Conservation (phyloP, 805 yeast species). For the Diddensiella caesifluorescens region DNA sequence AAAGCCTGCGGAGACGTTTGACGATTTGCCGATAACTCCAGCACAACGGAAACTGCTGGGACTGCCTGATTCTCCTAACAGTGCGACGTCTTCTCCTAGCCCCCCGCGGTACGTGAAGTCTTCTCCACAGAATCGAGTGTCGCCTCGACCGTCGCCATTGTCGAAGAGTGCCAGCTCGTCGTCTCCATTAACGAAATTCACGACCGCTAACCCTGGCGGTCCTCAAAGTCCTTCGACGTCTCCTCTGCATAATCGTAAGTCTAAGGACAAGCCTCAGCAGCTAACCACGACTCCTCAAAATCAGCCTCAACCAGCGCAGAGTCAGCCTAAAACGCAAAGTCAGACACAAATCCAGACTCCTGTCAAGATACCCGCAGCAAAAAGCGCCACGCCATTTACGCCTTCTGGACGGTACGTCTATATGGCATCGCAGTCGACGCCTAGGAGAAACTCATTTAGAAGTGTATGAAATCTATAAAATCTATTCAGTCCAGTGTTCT, state of each 20-base stretch:
- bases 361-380: neutral
- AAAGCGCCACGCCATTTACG: constrained; percentile 3
- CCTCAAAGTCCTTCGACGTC: neutral
- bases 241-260: neutral
- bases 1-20: constrained; percentile 20
- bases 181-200: constrained; percentile 1
- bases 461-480: neutral
- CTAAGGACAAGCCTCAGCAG: neutral
- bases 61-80: constrained; percentile 23
- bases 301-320: too few species aligned
- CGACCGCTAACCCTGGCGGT: neutral
- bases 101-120: constrained; percentile 24
- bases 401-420: constrained; percentile 14
- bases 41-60: constrained; percentile 28
- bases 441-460: constrained; percentile 3
- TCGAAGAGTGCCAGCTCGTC: neutral
- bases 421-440: constrained; percentile 7
- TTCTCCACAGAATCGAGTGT: constrained; percentile 20
- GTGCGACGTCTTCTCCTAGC: constrained; percentile 19
- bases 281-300: neutral
- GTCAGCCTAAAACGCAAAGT: neutral
- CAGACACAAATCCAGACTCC: neutral
- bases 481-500: constrained; percentile 46
- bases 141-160: constrained; percentile 19
- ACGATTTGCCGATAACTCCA: constrained; percentile 26